phyloP scores from a whole-genome alignment of 495 filamentous ascomycete species.

The Xylaria nigripes region DNA sequence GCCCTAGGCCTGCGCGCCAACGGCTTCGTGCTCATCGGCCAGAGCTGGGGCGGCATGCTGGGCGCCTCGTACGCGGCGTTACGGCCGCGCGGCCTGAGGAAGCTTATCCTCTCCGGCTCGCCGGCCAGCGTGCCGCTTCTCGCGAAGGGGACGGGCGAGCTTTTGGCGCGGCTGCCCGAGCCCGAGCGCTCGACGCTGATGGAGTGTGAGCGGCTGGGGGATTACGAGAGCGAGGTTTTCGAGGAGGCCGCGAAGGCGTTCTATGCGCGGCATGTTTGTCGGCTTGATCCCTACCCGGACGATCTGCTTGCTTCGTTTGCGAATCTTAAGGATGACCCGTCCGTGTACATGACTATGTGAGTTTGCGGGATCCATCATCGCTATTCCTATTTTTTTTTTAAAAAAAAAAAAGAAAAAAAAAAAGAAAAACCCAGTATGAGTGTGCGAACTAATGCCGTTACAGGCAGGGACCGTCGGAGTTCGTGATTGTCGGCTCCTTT shows the following conservation, averaged over 20 bases:
- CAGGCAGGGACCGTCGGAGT: slow-evolving; percentile 43
- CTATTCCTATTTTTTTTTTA: not conserved
- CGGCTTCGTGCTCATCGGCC: slow-evolving; percentile 40
- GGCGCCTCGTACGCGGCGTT: slow-evolving; percentile 25
- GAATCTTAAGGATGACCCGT: slow-evolving; percentile 35
- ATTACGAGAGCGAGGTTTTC: slow-evolving; percentile 29
- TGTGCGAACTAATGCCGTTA: not conserved
- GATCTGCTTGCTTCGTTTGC: slow-evolving; percentile 23
- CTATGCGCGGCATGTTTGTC: slow-evolving; percentile 35
- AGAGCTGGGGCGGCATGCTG: slow-evolving; percentile 49
- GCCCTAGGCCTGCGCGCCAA: slow-evolving; percentile 30
- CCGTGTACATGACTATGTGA: slow-evolving; percentile 41
- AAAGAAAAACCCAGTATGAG: slow-evolving; percentile 1
- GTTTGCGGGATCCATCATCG: not conserved
- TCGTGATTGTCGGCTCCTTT: slow-evolving; percentile 36
- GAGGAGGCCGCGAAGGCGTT: slow-evolving; percentile 35
- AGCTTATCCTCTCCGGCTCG: slow-evolving; percentile 33
- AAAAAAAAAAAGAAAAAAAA: not conserved
- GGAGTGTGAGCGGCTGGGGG: slow-evolving; percentile 3
- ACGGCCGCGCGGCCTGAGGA: slow-evolving; percentile 34
- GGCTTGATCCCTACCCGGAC: slow-evolving; percentile 33
- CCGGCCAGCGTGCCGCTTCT: slow-evolving; percentile 29
- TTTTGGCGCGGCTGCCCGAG: slow-evolving; percentile 1
- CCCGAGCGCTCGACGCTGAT: not conserved
- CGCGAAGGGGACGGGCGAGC: not conserved